Base-by-base conservation (phyloP, 2,329 filamentous ascomycete species). In the Aspergillus amoenus region DNA sequence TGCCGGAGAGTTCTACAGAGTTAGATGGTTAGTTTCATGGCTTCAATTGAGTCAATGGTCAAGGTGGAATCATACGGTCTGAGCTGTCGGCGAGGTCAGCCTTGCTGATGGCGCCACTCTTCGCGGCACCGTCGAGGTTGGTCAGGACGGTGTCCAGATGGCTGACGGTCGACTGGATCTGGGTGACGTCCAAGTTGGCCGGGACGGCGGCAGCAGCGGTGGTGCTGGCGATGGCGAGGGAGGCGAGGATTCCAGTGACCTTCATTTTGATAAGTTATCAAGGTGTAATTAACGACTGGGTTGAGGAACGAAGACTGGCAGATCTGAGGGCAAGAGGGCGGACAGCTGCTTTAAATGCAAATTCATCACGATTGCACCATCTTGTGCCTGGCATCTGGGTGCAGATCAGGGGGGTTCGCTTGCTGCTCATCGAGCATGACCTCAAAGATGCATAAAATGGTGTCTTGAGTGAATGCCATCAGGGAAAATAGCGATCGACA, bases 221-320 rank as follows among this genome's bases (percentile, higher is more conserved):
- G 58, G 66, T 56, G 60, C 70, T 62, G 53, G 66, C 67, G 52
- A 73, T 42, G 42, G 70, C 70, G 24, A 74, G 61, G 37, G 70
- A 67, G 52, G 68, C 54, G 41, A 68, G 47, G 51, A 74, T 62
- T 64, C 68, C 68, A 61, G 69, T 68, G 67, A 74, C 69, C 69
- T 73, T 74, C 72, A 74, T 74, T 58, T 42, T 72, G 57, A 56
- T 56, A 50, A 47, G 63, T 55, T 47, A 40, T 43, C 42, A 44
- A 43, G 22, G 24, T 41, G 6, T 60, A 56, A 62, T 12, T 57
- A 68, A 68, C 56, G 62, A 71, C 59, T 21, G 21, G 68, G 66
- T 58, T 51, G 47, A 30, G 34, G 21, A 21, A 21, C 18, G 18
- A 21, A 1, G 21, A 1, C 21, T 21, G 21, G 21, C 21, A 21